A percentile compares a stretch with the other conserved stretches of the same genome.
Conservation (phyloP, 2,329 filamentous ascomycete species). For the Emmonsia crescens region DNA sequence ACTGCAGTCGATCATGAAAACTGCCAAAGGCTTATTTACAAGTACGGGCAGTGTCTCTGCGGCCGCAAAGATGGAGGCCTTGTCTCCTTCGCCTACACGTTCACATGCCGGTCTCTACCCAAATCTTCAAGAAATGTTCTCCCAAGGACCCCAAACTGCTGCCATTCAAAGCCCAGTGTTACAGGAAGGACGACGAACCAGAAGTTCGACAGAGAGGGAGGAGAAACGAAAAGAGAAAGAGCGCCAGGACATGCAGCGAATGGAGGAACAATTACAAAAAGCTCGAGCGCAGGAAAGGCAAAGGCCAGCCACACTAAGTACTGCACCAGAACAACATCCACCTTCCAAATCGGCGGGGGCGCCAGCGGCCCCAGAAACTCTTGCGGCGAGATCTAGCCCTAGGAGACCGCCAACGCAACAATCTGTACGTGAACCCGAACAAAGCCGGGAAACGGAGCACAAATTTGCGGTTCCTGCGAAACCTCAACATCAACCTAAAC, state of each 20-base stretch:
- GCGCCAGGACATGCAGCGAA: conserved; percentile 19
- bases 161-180: conserved; percentile 23
- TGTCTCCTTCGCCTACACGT: conserved; percentile 32
- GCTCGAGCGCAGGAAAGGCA: conserved; percentile 26
- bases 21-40: conserved; percentile 73
- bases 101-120: conserved; percentile 20
- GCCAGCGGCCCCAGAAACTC: conserved; percentile 6
- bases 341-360: conserved; percentile 24
- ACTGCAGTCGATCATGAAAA: conserved; percentile 80
- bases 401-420: conserved; percentile 17
- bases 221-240: conserved; percentile 25
- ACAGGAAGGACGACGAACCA: conserved; percentile 39
- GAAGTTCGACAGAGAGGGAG: conserved; percentile 49
- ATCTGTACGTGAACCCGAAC: conserved; percentile 24
- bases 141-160: conserved; percentile 14
- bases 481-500: conserved; percentile 20
- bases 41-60: conserved; percentile 55
- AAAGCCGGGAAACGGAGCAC: conserved; percentile 17
- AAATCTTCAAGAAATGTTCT: conserved; percentile 15
- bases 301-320: conserved; percentile 22
- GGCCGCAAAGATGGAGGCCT: conserved; percentile 47
- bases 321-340: conserved; percentile 22
- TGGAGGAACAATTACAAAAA: conserved; percentile 29
- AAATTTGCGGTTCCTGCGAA: conserved; percentile 19
- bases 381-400: conserved; percentile 15